These are phyloP conservation scores for Vitis hybrid DNA, from an alignment of 177 flowering plant genomes.

Conservation along the genomic window DNA sequence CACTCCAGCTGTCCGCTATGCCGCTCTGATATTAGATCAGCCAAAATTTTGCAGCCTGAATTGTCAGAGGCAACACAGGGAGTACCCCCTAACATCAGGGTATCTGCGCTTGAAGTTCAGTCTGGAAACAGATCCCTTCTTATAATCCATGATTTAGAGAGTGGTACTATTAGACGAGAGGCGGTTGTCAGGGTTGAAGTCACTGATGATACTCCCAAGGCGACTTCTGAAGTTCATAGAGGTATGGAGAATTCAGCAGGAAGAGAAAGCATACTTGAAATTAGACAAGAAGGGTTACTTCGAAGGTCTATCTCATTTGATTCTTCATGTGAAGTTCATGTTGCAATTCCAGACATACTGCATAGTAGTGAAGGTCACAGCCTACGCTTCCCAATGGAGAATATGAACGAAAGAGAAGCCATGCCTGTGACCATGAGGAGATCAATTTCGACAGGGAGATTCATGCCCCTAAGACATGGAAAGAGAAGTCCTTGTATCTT, in stretches of 20 bases:
- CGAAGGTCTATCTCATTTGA: constrained; percentile 27
- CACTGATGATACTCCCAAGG: constrained; percentile 10
- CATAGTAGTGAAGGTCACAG: constrained; percentile 4
- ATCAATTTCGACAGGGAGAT: constrained; percentile 28
- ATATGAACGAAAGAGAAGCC: background rate
- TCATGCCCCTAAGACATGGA: constrained; percentile 20
- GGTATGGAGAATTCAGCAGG: background rate
- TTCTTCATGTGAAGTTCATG: background rate
- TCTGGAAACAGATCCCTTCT: constrained; percentile 2
- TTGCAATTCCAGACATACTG: constrained; percentile 23
- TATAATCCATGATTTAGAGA: constrained; percentile 15
- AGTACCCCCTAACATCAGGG: background rate
- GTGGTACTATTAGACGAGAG: background rate
- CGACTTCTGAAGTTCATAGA: constrained; percentile 2
- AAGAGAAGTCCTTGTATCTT: constrained; percentile 6
- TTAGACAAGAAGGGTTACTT: constrained; percentile 2
- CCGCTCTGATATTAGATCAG: constrained; percentile 31
- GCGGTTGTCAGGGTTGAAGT: constrained; percentile 1
- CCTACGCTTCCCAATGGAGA: too few relatives aligned
- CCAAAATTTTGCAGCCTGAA: background rate
- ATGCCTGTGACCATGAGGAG: constrained; percentile 21
- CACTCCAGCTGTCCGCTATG: constrained; percentile 64
- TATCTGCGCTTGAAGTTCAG: constrained; percentile 3
- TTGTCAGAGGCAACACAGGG: background rate
- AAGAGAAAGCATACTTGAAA: background rate